These are phyloP conservation scores for Pseudopyricularia cyperi DNA, from an alignment of 2,329 filamentous ascomycete species.

Conservation along the genomic window DNA sequence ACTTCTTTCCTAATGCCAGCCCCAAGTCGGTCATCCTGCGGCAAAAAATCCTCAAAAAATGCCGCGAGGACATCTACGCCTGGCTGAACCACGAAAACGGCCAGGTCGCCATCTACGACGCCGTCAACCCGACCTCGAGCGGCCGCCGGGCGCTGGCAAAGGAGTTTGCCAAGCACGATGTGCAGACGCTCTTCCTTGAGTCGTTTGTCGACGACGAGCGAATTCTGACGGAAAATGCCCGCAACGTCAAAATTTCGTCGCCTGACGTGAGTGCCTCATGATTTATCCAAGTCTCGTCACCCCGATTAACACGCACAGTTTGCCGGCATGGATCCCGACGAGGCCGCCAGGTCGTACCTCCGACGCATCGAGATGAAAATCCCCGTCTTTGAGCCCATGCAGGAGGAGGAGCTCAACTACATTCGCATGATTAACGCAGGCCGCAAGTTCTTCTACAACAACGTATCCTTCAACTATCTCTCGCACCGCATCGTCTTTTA, in stretches of 20 bases:
- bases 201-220: constrained; percentile 87
- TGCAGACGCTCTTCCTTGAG: constrained; percentile 92
- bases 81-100: constrained; percentile 97
- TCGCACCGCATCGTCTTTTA: constrained; percentile 98
- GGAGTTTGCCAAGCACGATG: constrained; percentile 95
- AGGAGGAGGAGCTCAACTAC: constrained; percentile 86
- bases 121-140: constrained; percentile 80
- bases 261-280: constrained; percentile 57
- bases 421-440: constrained; percentile 99
- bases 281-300: neutral
- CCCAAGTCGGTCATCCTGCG: constrained; percentile 84
- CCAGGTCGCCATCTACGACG: constrained; percentile 96
- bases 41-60: constrained; percentile 96
- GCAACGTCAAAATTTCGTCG: constrained; percentile 94
- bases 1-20: constrained; percentile 93
- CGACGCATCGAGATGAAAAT: constrained; percentile 84
- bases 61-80: constrained; percentile 89
- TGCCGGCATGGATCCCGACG: constrained; percentile 78
- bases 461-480: constrained; percentile 90
- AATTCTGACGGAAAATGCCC: constrained; percentile 92
- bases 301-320: constrained; percentile 42
- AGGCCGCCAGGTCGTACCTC: constrained; percentile 85
- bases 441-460: constrained; percentile 87
- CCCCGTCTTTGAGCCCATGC: constrained; percentile 92
- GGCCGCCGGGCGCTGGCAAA: constrained; percentile 78